Percentiles rank a stretch among this genome's conserved stretches.
Conservation (phyloP, 1,284 basidiomycete genomes). For the Apiotrichum gracile region DNA sequence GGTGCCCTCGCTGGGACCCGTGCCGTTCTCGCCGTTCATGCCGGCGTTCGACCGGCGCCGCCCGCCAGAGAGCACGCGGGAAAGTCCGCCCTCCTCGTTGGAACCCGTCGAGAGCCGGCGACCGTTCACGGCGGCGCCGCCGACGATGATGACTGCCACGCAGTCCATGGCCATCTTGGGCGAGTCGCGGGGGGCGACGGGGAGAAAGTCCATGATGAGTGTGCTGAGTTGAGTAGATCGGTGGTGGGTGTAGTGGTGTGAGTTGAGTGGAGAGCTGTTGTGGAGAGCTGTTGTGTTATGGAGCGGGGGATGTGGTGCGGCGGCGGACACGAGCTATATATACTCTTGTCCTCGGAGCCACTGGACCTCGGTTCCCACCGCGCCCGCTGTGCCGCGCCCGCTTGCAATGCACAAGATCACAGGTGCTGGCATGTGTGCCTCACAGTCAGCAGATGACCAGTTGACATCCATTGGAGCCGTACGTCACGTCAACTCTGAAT, state of each 20-base stretch:
- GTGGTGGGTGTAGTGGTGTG: background rate
- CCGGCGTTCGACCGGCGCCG: slow-evolving; percentile 5
- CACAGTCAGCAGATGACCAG: too few relatives aligned
- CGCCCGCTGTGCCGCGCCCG: too few relatives aligned
- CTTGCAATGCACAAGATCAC: too few relatives aligned
- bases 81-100: slow-evolving; percentile 18
- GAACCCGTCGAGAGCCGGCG: slow-evolving; percentile 29
- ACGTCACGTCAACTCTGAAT: too few relatives aligned
- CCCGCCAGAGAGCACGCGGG: slow-evolving; percentile 31
- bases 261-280: background rate
- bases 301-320: background rate
- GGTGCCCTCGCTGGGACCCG: slow-evolving; percentile 23
- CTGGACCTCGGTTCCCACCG: too few relatives aligned
- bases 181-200: slow-evolving; percentile 3
- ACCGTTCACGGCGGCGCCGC: slow-evolving; percentile 1
- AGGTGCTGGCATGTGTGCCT: too few relatives aligned
- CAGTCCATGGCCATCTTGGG: slow-evolving; percentile 39
- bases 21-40: slow-evolving; percentile 5
- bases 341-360: too few relatives aligned
- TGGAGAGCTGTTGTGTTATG: background rate
- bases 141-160: slow-evolving; percentile 33
- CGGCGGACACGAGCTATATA: too few relatives aligned
- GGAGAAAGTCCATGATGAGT: slow-evolving; percentile 34
- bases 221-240: background rate
- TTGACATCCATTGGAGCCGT: too few relatives aligned